Evolutionary conservation across 2,329 filamentous ascomycete genomes (phyloP).

Genomic region (Talaromyces piceae): DNA sequence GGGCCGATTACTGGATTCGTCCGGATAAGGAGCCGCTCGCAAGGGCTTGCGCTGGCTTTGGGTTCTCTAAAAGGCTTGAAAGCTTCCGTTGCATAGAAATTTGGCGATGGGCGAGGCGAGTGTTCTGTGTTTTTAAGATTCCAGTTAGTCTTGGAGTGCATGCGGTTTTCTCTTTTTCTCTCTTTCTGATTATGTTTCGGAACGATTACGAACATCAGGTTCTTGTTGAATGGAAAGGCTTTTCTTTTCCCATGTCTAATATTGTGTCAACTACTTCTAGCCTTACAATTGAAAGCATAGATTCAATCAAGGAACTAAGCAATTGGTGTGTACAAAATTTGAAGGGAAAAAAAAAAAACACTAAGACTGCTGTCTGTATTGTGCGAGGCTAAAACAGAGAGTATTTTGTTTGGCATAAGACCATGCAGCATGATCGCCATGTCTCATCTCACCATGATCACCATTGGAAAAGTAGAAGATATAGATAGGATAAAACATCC

Average conservation of each 20-base stretch:
- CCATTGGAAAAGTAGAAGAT: too few relatives aligned
- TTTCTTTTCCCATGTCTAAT: slow-evolving; percentile 5
- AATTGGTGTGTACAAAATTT: too few relatives aligned
- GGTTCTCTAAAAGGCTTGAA: slow-evolving; percentile 92
- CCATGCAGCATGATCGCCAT: too few relatives aligned
- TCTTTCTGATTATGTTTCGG: slow-evolving; percentile 15
- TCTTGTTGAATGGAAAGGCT: slow-evolving; percentile 13
- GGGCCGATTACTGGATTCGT: slow-evolving; percentile 96
- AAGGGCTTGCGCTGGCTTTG: slow-evolving; percentile 86
- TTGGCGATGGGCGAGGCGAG: slow-evolving; percentile 19
- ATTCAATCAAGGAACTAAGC: not conserved
- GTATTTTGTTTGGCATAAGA: too few relatives aligned
- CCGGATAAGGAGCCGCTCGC: slow-evolving; percentile 91
- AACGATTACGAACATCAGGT: slow-evolving; percentile 20
- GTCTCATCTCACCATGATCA: too few relatives aligned
- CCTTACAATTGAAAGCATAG: not conserved
- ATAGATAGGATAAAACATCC: too few relatives aligned
- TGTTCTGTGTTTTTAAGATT: slow-evolving; percentile 11
- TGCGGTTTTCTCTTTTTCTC: slow-evolving; percentile 17
- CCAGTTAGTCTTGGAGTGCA: slow-evolving; percentile 16
- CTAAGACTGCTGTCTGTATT: too few relatives aligned
- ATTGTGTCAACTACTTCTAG: not conserved
- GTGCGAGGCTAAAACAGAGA: not conserved
- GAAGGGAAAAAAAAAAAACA: too few relatives aligned
- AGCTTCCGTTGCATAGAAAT: slow-evolving; percentile 46